A percentile compares a stretch with the other conserved stretches of the same genome.
Conservation (phyloP, 495 filamentous ascomycete genomes). For the Trichocladium antarcticum region DNA sequence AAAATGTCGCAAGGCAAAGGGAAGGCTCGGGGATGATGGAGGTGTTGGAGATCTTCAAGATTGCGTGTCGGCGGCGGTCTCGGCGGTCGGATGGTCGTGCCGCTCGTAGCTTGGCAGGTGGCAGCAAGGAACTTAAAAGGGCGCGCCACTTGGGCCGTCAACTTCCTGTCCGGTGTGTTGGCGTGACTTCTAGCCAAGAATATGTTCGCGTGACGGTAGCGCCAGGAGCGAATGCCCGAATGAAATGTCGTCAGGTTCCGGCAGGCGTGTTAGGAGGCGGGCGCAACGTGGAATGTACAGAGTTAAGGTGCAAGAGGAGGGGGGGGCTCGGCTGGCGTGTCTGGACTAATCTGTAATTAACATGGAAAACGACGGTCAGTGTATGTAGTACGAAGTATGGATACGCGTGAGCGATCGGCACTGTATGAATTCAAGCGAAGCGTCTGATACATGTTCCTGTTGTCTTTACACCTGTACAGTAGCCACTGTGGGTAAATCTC, state of each 20-base stretch:
- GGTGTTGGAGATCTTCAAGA: background rate
- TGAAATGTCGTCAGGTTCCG: background rate
- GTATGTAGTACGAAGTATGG: background rate
- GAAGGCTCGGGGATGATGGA: background rate
- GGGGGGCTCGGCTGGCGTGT: background rate
- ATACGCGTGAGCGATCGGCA: conserved; percentile 2
- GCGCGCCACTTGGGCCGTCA: conserved; percentile 5
- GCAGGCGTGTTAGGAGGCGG: background rate
- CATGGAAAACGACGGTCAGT: background rate
- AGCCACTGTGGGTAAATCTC: too few relatives aligned
- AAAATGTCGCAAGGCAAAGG: conserved; percentile 5
- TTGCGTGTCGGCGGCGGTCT: conserved; percentile 1
- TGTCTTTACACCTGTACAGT: too few relatives aligned
- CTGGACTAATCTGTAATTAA: too few relatives aligned
- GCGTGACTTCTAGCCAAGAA: background rate
- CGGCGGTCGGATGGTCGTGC: conserved; percentile 3
- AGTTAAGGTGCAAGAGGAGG: background rate
- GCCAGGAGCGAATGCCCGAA: background rate
- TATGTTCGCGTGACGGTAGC: background rate
- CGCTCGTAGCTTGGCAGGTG: conserved; percentile 3
- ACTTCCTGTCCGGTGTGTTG: background rate
- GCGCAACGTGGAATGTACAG: background rate
- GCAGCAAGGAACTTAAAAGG: background rate
- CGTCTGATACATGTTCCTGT: background rate
- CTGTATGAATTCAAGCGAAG: background rate